Percentiles rank a stretch among this genome's conserved stretches.
These are phyloP conservation scores for Sugiyamaella qingdaonensis DNA, from an alignment of 805 yeast genomes.

Conservation along the genomic window DNA sequence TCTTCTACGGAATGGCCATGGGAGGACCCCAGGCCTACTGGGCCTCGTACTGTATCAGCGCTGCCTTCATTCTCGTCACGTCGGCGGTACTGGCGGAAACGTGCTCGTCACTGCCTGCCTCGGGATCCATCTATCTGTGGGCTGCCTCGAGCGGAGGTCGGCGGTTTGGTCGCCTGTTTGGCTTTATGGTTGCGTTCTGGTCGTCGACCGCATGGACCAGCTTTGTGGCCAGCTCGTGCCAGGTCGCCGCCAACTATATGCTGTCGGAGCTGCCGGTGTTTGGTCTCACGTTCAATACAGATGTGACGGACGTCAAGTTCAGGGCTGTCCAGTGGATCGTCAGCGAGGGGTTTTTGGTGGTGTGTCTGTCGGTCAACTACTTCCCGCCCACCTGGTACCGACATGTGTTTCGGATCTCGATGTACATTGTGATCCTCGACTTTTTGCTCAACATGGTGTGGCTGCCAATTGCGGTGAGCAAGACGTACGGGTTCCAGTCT, in stretches of 20 bases:
- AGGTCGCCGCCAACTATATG: constrained; percentile 19
- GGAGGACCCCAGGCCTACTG: constrained; percentile 27
- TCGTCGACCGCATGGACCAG: constrained; percentile 25
- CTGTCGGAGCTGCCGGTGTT: constrained; percentile 21
- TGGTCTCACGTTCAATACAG: constrained; percentile 13
- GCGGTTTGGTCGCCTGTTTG: constrained; percentile 20
- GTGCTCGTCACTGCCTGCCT: constrained; percentile 25
- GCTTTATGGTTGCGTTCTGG: constrained; percentile 26
- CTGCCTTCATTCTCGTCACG: constrained; percentile 21
- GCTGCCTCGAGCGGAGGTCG: constrained; percentile 25
- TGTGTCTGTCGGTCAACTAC: constrained; percentile 18
- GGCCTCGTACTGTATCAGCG: constrained; percentile 16
- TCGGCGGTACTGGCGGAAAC: constrained; percentile 23
- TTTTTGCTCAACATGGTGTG: constrained; percentile 21
- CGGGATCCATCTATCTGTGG: constrained; percentile 27
- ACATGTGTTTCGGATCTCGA: constrained; percentile 19
- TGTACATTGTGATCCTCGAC: constrained; percentile 17
- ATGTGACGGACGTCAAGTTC: constrained; percentile 17
- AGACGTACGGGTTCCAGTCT: constrained; percentile 22
- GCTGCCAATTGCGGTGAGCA: constrained; percentile 24
- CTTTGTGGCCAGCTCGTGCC: constrained; percentile 20
- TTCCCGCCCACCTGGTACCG: constrained; percentile 20
- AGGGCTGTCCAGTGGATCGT: constrained; percentile 26
- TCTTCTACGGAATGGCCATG: constrained; percentile 16
- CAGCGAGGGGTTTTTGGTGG: constrained; percentile 18